Conservation (phyloP, 2,329 filamentous ascomycete species). For the Aspergillus piperis region DNA sequence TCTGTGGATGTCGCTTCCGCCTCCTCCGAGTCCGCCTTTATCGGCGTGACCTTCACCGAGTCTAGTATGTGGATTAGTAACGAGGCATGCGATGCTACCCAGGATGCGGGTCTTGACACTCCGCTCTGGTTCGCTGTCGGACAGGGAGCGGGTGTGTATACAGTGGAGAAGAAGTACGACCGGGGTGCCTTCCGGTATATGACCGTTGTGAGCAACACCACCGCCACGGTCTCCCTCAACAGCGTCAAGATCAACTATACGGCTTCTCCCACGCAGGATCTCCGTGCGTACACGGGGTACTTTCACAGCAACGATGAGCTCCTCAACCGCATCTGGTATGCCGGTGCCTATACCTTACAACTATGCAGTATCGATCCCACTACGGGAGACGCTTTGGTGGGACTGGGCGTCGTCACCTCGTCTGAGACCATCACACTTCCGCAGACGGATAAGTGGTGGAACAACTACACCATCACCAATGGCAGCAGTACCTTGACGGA, state of each 20-base stretch:
- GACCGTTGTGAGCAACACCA: constrained; percentile 48
- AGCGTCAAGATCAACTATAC: constrained; percentile 47
- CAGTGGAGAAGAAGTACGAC: constrained; percentile 43
- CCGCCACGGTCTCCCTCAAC: constrained; percentile 41
- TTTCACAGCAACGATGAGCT: constrained; percentile 53
- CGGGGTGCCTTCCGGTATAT: constrained; percentile 52
- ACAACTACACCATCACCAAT: constrained; percentile 32
- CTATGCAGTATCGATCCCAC: constrained; percentile 35
- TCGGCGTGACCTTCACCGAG: constrained; percentile 46
- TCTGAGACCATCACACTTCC: constrained; percentile 16
- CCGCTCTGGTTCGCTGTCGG: constrained; percentile 51
- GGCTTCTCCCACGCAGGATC: constrained; percentile 38
- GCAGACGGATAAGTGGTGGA: constrained; percentile 31
- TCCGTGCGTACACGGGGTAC: constrained; percentile 53
- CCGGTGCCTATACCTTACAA: constrained; percentile 52
- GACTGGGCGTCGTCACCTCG: constrained; percentile 6
- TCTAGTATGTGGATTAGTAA: constrained; percentile 52
- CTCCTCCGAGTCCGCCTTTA: constrained; percentile 29
- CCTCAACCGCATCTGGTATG: constrained; percentile 60
- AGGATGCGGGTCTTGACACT: constrained; percentile 50
- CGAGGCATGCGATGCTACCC: constrained; percentile 49
- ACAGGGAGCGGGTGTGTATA: constrained; percentile 40
- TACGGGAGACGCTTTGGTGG: constrained; percentile 24
- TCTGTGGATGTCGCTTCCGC: constrained; percentile 32
- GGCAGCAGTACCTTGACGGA: constrained; percentile 40